Conservation (phyloP, 2,329 filamentous ascomycete species). For the Cladophialophora yegresii region DNA sequence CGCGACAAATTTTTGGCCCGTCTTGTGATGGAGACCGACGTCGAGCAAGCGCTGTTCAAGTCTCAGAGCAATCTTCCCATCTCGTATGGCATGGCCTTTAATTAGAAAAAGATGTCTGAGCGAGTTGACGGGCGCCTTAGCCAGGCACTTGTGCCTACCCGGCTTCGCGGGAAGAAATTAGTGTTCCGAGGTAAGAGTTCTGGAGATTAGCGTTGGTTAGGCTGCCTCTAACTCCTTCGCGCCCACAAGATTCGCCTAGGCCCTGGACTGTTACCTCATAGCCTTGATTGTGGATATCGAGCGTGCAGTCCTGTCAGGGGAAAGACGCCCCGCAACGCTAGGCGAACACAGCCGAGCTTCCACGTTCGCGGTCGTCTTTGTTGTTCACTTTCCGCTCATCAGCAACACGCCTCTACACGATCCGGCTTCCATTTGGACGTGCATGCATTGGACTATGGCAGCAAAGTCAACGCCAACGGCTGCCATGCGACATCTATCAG, state of each 20-base stretch:
- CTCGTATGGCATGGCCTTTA: neutral
- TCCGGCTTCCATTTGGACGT: neutral
- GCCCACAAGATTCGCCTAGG: neutral
- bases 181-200: neutral
- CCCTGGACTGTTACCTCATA: neutral
- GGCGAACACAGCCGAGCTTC: neutral
- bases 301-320: neutral
- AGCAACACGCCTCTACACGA: neutral
- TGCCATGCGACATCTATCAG: neutral
- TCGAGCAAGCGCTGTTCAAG: neutral
- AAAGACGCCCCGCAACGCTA: neutral
- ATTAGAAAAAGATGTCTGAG: neutral
- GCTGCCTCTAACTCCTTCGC: neutral
- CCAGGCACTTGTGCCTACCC: no score
- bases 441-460: neutral
- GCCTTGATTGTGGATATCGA: neutral
- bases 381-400: neutral
- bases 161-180: neutral
- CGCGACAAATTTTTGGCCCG: neutral
- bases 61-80: slow-evolving; percentile 1
- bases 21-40: neutral
- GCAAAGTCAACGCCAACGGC: neutral
- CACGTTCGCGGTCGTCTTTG: neutral
- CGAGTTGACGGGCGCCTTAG: neutral
- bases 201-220: neutral